Conservation (phyloP, 2,329 filamentous ascomycete species). For the Penicillium aurantiogriseum region DNA sequence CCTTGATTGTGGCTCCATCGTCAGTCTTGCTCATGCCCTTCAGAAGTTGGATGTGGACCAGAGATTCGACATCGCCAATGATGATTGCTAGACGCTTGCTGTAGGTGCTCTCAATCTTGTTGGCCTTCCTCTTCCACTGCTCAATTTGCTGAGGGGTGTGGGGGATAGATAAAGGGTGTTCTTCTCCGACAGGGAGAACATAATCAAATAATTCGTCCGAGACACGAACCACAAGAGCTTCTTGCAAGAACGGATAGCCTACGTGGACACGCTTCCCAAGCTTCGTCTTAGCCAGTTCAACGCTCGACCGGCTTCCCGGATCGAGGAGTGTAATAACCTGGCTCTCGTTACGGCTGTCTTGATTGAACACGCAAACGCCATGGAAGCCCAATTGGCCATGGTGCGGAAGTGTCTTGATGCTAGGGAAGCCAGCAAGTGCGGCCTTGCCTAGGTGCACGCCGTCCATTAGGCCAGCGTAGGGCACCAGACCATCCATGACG, state of each 20-base stretch:
- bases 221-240: conserved; percentile 83
- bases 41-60: conserved; percentile 90
- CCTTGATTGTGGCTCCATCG: conserved; percentile 85
- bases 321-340: conserved; percentile 85
- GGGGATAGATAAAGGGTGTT: conserved; percentile 64
- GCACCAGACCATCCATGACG: conserved; percentile 83
- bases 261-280: conserved; percentile 85
- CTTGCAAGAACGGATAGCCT: conserved; percentile 91
- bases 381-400: conserved; percentile 79
- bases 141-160: conserved; percentile 75
- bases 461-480: conserved; percentile 77
- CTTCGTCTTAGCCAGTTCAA: conserved; percentile 71
- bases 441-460: conserved; percentile 77
- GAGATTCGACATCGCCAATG: conserved; percentile 80
- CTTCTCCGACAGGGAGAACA: conserved; percentile 63
- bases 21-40: conserved; percentile 89
- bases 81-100: conserved; percentile 87
- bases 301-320: conserved; percentile 67
- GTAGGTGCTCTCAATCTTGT: conserved; percentile 80
- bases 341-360: conserved; percentile 94
- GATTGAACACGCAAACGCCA: conserved; percentile 90
- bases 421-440: conserved; percentile 92
- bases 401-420: conserved; percentile 80
- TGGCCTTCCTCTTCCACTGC: conserved; percentile 79
- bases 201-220: conserved; percentile 95